phyloP scores from a whole-genome alignment of 108 stramenopile species.

The Thalassiosira profunda region DNA sequence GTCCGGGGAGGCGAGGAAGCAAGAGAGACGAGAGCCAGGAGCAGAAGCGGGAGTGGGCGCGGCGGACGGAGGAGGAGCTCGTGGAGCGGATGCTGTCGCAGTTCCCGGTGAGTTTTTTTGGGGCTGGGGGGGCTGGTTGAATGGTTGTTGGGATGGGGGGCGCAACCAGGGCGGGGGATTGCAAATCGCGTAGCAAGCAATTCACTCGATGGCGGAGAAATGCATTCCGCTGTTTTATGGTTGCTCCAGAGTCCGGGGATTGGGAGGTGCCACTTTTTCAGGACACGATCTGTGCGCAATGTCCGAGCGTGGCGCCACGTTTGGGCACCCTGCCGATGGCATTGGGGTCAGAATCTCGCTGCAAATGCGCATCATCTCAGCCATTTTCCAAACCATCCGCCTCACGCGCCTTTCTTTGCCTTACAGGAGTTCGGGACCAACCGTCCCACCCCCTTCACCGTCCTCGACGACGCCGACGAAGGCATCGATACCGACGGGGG shows the following conservation, averaged over 20 bases:
- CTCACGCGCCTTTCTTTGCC: background rate
- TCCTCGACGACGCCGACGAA: constrained; percentile 35
- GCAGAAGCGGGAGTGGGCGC: constrained; percentile 9
- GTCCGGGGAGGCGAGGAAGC: background rate
- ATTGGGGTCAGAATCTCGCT: too few relatives aligned
- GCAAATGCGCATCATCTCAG: background rate
- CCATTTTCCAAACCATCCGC: too few relatives aligned
- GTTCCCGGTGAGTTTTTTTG: constrained; percentile 61
- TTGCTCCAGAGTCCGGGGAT: too few relatives aligned
- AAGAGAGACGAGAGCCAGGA: background rate
- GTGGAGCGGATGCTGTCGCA: constrained; percentile 74
- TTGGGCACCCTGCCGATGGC: too few relatives aligned
- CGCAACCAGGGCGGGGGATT: background rate
- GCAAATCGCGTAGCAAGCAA: too few relatives aligned
- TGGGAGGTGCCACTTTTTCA: too few relatives aligned
- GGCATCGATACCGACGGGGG: background rate
- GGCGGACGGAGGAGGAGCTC: constrained; percentile 60
- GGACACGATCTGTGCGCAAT: too few relatives aligned
- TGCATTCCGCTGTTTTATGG: too few relatives aligned
- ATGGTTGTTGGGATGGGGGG: background rate
- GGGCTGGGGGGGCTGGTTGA: too few relatives aligned
- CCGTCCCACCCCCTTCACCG: constrained; percentile 43
- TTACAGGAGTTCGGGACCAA: constrained; percentile 48
- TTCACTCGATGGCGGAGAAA: too few relatives aligned
- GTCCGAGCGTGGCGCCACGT: too few relatives aligned